phyloP scores from a whole-genome alignment of 2,329 filamentous ascomycete genomes.

The Mollisiaceae sp. region DNA sequence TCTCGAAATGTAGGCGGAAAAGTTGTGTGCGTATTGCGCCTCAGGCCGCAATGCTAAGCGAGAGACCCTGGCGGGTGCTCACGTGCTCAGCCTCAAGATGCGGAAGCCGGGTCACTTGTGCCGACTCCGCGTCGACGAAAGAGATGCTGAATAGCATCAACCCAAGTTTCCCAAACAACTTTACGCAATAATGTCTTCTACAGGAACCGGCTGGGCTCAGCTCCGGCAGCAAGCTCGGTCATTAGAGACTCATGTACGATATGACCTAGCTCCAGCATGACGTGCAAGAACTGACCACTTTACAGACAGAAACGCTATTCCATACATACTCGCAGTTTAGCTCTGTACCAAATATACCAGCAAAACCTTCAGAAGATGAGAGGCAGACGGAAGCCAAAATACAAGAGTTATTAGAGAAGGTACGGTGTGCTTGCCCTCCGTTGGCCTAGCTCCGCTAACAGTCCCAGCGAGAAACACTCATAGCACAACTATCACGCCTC shows the following conservation, averaged over 20 bases:
- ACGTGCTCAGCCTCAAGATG: slow-evolving; percentile 7
- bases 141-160: slow-evolving; percentile 5
- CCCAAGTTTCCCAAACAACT: background rate
- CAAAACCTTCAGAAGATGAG: slow-evolving; percentile 87
- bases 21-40: slow-evolving; percentile 8
- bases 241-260: slow-evolving; percentile 83
- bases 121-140: slow-evolving; percentile 3
- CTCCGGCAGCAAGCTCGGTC: slow-evolving; percentile 89
- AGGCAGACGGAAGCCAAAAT: slow-evolving; percentile 78
- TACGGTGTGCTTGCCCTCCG: slow-evolving; percentile 45
- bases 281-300: slow-evolving; percentile 24
- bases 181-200: slow-evolving; percentile 38
- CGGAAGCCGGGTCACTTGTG: background rate
- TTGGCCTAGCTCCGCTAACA: slow-evolving; percentile 21
- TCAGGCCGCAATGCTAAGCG: slow-evolving; percentile 7
- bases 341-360: slow-evolving; percentile 76
- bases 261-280: slow-evolving; percentile 8
- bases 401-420: slow-evolving; percentile 83
- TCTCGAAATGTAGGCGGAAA: slow-evolving; percentile 10
- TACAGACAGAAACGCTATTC: slow-evolving; percentile 81
- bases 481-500: slow-evolving; percentile 82
- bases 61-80: background rate
- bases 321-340: slow-evolving; percentile 92
- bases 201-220: slow-evolving; percentile 78
- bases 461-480: slow-evolving; percentile 76